Percentiles rank a stretch among this genome's conserved stretches.
phyloP scores from a whole-genome alignment of 2,329 filamentous ascomycete genomes.

The Sclerotinia spermophila region DNA sequence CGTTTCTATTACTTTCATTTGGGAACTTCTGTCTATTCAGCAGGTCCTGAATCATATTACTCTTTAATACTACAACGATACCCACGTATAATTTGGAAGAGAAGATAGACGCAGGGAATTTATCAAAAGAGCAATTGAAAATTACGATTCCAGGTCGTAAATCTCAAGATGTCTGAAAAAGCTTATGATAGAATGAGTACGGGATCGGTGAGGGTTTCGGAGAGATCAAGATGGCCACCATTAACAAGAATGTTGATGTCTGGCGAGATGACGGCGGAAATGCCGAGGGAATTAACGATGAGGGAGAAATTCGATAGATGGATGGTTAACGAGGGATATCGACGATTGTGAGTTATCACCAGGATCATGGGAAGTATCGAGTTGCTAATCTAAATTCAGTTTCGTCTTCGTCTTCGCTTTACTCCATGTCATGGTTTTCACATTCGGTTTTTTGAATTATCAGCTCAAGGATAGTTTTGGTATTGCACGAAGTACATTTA shows the following conservation, averaged over 20 bases:
- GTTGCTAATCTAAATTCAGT: constrained; percentile 44
- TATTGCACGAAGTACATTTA: constrained; percentile 63
- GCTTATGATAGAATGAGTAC: constrained; percentile 30
- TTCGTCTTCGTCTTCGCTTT: constrained; percentile 74
- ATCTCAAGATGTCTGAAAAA: constrained; percentile 28
- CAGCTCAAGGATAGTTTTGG: constrained; percentile 72
- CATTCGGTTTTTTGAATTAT: constrained; percentile 77
- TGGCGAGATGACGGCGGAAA: constrained; percentile 74
- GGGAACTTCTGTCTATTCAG: constrained; percentile 36
- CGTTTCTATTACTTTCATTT: constrained; percentile 23
- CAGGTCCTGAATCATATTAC: constrained; percentile 38
- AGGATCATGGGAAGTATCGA: background rate
- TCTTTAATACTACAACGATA: constrained; percentile 28
- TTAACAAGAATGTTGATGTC: constrained; percentile 79
- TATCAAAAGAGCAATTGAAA: constrained; percentile 19
- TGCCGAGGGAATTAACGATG: constrained; percentile 62
- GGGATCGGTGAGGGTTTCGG: constrained; percentile 50
- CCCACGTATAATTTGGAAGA: constrained; percentile 25
- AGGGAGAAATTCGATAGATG: constrained; percentile 75
- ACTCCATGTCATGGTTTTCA: constrained; percentile 72
- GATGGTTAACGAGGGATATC: constrained; percentile 88
- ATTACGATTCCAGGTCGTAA: constrained; percentile 32
- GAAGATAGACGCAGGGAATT: constrained; percentile 16
- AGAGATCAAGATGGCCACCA: constrained; percentile 78
- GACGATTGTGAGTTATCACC: constrained; percentile 61